Evolutionary conservation across 2,329 filamentous ascomycete species (phyloP), one percentile per base, ranked within the genome.

Genomic region (Mycosphaerella sp.): DNA sequence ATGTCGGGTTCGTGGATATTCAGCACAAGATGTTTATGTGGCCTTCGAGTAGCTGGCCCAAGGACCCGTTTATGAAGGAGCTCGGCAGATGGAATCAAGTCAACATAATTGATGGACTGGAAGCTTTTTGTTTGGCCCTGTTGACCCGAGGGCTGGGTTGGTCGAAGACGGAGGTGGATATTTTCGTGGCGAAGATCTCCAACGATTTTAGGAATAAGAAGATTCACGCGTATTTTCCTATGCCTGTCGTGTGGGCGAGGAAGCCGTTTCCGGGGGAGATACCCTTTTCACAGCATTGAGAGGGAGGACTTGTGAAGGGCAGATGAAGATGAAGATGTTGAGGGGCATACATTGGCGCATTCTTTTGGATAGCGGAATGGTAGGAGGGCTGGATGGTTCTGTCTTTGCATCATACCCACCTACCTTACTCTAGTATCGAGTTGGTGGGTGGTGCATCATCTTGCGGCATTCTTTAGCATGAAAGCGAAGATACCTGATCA

Each of bases 11-110:
- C 53, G 64, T 69, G 17, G 71, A 75, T 36, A 69, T 76, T 12
- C 61, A 69, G 42, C 66, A 71, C 43, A 53, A 57, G 40, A 62
- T 66, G 52, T 69, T 58, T 56, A 68, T 72, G 63, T 72, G 70
- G 67, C 71, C 73, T 6, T 63, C 68, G 27, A 71, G 69, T 36
- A 54, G 65, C 1, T 78, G 75, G 75, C 68, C 74, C 5, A 72
- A 72, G 44, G 73, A 77, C 44, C 67, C 68, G 1, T 71, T 71
- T 47, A 71, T 75, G 68, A 78, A 76, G 59, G 71, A 75, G 55
- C 70, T 78, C 17, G 75, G 75, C 13, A 64, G 70, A 25, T 75
- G 69, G 64, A 73, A 71, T 47, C 62, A 70, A 51, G 63, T 70
- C 46, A 71, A 73, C 45, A 68, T 68, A 37, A 59, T 70, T 2